Conservation (phyloP, 805 yeast species). For the Pichia heedii region DNA sequence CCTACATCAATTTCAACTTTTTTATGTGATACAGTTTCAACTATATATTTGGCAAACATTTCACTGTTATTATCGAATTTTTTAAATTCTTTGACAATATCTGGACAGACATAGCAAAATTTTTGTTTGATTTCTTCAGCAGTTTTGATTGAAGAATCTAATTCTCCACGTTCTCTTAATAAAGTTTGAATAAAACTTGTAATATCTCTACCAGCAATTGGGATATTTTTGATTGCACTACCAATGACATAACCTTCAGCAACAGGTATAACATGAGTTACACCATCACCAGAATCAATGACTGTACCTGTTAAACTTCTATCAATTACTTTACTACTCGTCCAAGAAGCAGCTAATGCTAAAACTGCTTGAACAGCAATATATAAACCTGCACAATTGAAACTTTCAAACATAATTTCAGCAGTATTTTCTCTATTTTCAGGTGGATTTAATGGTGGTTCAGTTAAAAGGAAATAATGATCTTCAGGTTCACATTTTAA, state of each 20-base stretch:
- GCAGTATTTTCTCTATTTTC: conserved; percentile 98
- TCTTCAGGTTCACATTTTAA: conserved; percentile 98
- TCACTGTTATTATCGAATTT: conserved; percentile 92
- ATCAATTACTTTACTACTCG: conserved; percentile 89
- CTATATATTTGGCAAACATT: conserved; percentile 86
- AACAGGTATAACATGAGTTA: conserved; percentile 97
- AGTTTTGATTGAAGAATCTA: conserved; percentile 85
- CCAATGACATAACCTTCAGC: conserved; percentile 99
- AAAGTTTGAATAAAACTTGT: conserved; percentile 88
- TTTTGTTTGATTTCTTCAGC: conserved; percentile 97
- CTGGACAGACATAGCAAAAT: conserved; percentile 95
- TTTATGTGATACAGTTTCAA: conserved; percentile 66
- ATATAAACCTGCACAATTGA: conserved; percentile 96
- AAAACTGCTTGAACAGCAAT: conserved; percentile 98
- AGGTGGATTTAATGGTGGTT: conserved; percentile 99
- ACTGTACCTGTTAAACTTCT: conserved; percentile 97
- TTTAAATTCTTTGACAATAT: conserved; percentile 91
- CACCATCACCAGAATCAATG: conserved; percentile 98
- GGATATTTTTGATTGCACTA: conserved; percentile 92
- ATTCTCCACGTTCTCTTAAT: conserved; percentile 94
- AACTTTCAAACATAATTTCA: conserved; percentile 96
- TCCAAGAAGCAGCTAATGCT: conserved; percentile 99
- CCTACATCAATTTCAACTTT: conserved; percentile 82
- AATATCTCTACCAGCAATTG: conserved; percentile 97
- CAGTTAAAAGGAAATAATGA: conserved; percentile 90